A percentile compares a stretch with the other conserved stretches of the same genome.
Evolutionary conservation across 768 basidiomycete species (phyloP).

Genomic region (Leccinum subtestaceum): DNA sequence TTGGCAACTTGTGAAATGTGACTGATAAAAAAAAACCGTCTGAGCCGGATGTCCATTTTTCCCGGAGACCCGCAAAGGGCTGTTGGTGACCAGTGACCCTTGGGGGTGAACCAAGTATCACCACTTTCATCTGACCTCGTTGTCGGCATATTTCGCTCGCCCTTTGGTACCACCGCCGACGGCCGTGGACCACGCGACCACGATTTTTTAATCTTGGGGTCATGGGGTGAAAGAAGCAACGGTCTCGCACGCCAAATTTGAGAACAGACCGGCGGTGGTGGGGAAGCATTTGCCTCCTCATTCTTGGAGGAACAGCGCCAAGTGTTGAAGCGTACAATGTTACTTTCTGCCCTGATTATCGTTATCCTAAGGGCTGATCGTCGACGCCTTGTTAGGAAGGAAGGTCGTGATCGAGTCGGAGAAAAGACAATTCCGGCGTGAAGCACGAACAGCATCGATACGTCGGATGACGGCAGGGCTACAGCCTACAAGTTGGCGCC

Average conservation of each 20-base stretch:
- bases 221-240: conserved; percentile 7
- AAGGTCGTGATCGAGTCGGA: conserved; percentile 4
- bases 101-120: not conserved
- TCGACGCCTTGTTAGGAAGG: conserved; percentile 20
- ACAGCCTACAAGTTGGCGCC: conserved; percentile 6
- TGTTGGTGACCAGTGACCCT: not conserved
- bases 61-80: not conserved
- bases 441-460: conserved; percentile 8
- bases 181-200: conserved; percentile 6
- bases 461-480: conserved; percentile 14
- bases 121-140: conserved; percentile 17
- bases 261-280: conserved; percentile 6
- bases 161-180: conserved; percentile 6
- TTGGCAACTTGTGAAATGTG: not conserved
- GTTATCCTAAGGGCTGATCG: conserved; percentile 9
- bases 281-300: conserved; percentile 4
- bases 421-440: conserved; percentile 17
- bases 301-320: conserved; percentile 1
- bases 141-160: conserved; percentile 2
- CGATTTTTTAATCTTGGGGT: conserved; percentile 22
- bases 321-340: not conserved
- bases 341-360: conserved; percentile 17
- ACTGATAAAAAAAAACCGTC: not conserved
- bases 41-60: not conserved
- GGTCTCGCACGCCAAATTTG: conserved; percentile 12